Evolutionary conservation across 306 rosid species (phyloP).

Genomic region (Benincasa hispida): DNA sequence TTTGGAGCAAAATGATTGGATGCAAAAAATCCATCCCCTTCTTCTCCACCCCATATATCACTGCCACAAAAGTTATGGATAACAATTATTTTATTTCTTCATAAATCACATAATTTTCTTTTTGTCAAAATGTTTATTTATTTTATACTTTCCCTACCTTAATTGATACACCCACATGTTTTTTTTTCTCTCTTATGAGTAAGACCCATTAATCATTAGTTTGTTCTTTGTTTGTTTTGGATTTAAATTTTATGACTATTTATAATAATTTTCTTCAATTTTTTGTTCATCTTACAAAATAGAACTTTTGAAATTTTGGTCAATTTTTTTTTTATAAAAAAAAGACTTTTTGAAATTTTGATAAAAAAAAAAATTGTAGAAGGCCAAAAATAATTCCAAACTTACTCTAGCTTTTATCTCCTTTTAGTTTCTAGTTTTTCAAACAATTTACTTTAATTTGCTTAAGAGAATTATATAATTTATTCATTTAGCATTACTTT

Average conservation of each 20-base stretch:
- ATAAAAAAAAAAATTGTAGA: too few relatives aligned
- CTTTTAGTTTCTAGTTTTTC: background rate
- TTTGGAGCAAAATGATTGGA: slow-evolving; percentile 7
- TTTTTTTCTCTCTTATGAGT: background rate
- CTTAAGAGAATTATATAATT: background rate
- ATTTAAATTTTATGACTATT: background rate
- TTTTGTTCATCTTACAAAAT: background rate
- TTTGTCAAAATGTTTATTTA: background rate
- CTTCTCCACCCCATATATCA: background rate
- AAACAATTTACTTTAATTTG: background rate
- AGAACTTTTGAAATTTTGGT: background rate
- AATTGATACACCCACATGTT: background rate
- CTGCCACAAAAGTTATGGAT: background rate
- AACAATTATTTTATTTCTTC: background rate
- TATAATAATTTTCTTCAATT: background rate
- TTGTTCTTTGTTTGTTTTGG: background rate
- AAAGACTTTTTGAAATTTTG: too few relatives aligned
- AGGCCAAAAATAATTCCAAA: too few relatives aligned
- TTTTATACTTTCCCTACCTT: background rate
- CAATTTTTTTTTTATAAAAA: too few relatives aligned
- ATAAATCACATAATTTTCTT: background rate
- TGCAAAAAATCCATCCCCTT: background rate
- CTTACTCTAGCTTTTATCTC: background rate
- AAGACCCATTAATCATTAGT: background rate
- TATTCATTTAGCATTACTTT: background rate